Evolutionary conservation across 345 rosid species (phyloP).

Genomic region (Populus tremula): DNA sequence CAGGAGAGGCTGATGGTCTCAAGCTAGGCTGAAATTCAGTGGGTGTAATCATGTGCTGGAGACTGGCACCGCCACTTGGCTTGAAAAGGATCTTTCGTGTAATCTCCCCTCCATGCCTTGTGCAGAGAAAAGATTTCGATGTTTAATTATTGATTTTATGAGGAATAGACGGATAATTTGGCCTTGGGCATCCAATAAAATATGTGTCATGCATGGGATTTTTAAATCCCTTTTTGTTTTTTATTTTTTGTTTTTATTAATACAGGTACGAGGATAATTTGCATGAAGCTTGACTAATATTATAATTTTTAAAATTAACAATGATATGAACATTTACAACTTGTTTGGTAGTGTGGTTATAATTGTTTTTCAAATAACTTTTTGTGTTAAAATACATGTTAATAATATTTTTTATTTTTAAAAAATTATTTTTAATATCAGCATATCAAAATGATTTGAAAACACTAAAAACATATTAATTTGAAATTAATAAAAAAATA

Average conservation of each 20-base stretch:
- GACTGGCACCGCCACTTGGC: background rate
- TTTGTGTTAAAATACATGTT: too few species aligned
- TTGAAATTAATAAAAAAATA: too few species aligned
- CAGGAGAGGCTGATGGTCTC: background rate
- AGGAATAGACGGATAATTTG: background rate
- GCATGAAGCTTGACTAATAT: too few species aligned
- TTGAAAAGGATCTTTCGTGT: background rate
- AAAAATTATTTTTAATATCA: too few species aligned
- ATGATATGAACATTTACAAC: too few species aligned
- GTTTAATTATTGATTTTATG: background rate
- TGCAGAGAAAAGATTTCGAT: background rate
- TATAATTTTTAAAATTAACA: too few species aligned
- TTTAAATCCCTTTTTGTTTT: background rate
- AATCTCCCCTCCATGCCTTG: background rate
- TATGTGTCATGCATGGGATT: background rate
- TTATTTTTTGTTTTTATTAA: too few species aligned
- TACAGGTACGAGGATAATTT: rapidly evolving
- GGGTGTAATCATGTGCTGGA: background rate
- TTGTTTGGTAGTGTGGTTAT: too few species aligned
- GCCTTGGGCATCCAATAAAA: slow-evolving; percentile 6
- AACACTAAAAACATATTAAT: too few species aligned
- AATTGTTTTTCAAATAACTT: too few species aligned
- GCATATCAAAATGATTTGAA: too few species aligned
- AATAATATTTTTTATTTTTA: too few species aligned
- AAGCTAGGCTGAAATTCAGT: background rate